These are phyloP conservation scores for Podospora didyma DNA, from an alignment of 495 filamentous ascomycete species.

Conservation along the genomic window DNA sequence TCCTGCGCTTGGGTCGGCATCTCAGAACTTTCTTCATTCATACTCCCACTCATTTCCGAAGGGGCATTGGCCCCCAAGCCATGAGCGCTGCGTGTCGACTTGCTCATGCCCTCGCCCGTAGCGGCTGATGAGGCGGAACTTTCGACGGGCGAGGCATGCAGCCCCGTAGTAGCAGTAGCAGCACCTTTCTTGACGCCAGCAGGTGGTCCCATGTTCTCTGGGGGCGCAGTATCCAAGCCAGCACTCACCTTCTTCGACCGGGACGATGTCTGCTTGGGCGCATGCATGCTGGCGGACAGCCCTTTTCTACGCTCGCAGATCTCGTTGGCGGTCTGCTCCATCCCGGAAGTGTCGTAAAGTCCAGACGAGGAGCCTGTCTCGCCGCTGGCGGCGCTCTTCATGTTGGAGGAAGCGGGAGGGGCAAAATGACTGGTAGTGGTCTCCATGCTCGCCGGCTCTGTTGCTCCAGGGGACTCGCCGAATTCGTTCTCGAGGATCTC, in stretches of 20 bases:
- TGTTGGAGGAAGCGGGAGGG: neutral
- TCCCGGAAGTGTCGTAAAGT: no score
- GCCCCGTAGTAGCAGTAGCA: no score
- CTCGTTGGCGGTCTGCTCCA: no score
- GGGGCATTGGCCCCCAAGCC: neutral
- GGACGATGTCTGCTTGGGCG: neutral
- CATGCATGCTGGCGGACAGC: neutral
- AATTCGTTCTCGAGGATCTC: slow-evolving; percentile 18
- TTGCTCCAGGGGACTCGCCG: neutral
- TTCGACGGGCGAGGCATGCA: no score
- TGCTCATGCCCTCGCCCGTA: slow-evolving; percentile 1
- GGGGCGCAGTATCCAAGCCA: neutral
- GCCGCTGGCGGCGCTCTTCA: neutral
- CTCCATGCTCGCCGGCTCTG: neutral
- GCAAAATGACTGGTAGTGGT: neutral
- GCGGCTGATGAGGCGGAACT: neutral
- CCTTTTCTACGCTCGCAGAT: no score
- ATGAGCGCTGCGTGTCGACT: slow-evolving; percentile 1
- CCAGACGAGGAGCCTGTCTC: neutral
- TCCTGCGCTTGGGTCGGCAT: neutral
- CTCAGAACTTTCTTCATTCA: no score
- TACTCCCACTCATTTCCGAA: neutral
- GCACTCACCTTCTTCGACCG: neutral
- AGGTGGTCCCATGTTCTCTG: no score
- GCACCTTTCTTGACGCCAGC: no score